Conservation (phyloP, 805 yeast genomes). For the Kurtzmaniella fragi region DNA sequence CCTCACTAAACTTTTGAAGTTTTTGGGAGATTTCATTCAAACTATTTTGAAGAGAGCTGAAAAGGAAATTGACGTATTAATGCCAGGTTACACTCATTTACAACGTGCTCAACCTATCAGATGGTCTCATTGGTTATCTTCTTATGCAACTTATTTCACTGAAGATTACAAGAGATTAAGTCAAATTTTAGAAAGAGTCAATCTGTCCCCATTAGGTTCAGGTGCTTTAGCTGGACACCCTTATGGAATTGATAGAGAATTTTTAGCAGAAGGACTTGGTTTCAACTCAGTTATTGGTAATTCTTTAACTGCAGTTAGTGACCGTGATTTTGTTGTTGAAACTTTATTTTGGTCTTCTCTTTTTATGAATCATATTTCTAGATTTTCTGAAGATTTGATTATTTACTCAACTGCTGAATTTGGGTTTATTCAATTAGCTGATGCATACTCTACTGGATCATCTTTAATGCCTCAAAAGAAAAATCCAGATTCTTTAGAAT, state of each 20-base stretch:
- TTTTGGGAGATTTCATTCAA: slow-evolving; percentile 57
- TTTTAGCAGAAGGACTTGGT: slow-evolving; percentile 71
- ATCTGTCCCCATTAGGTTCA: slow-evolving; percentile 87
- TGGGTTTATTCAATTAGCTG: slow-evolving; percentile 89
- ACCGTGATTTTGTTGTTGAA: slow-evolving; percentile 96
- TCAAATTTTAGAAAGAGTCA: slow-evolving; percentile 77
- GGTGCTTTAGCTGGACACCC: slow-evolving; percentile 99
- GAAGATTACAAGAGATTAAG: slow-evolving; percentile 83
- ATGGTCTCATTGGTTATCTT: slow-evolving; percentile 97
- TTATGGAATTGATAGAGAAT: slow-evolving; percentile 96
- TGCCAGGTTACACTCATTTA: slow-evolving; percentile 99
- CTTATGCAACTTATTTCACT: slow-evolving; percentile 90
- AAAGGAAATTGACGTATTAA: slow-evolving; percentile 80
- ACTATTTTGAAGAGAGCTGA: slow-evolving; percentile 73
- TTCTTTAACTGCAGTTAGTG: slow-evolving; percentile 94
- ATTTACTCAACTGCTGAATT: slow-evolving; percentile 97
- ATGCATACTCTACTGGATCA: slow-evolving; percentile 97
- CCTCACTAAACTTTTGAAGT: slow-evolving; percentile 53
- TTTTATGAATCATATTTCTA: slow-evolving; percentile 92
- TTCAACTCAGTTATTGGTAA: slow-evolving; percentile 88
- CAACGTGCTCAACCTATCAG: slow-evolving; percentile 99
- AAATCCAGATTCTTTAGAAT: slow-evolving; percentile 94
- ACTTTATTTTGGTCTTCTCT: slow-evolving; percentile 92
- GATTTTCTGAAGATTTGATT: slow-evolving; percentile 91
- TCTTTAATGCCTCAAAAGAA: slow-evolving; percentile 99